Conservation (phyloP, 176 grass and related monocot species). For the Bonia amplexicaulis region DNA sequence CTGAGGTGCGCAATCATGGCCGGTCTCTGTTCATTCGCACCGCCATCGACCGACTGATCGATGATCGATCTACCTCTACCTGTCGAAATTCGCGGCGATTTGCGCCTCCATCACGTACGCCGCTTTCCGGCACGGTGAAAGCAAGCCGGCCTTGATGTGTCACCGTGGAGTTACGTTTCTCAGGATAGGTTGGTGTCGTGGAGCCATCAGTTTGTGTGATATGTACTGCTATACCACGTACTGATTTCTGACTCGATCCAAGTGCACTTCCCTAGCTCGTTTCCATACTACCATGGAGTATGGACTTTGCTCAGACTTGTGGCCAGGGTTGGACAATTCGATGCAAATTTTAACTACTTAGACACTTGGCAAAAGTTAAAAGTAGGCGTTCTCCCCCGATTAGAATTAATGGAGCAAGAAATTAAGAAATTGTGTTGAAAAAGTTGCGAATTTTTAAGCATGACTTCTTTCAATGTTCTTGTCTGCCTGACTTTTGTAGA, state of each 20-base stretch:
- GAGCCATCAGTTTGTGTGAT: constrained; percentile 14
- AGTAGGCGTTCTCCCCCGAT: background rate
- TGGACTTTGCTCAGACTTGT: background rate
- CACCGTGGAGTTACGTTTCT: background rate
- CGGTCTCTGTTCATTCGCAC: background rate
- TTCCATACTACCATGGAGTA: background rate
- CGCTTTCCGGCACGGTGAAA: background rate
- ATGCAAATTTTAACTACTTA: background rate
- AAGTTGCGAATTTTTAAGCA: background rate
- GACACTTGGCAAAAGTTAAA: background rate
- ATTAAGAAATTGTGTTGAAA: background rate
- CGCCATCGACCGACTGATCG: background rate
- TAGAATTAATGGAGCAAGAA: background rate
- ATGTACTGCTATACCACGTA: background rate
- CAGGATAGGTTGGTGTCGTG: constrained; percentile 17
- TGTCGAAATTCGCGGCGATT: background rate
- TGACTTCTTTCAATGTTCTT: background rate
- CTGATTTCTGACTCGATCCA: background rate
- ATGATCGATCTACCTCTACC: background rate
- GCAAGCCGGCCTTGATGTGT: background rate
- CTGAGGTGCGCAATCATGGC: background rate
- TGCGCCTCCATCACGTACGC: too few relatives aligned
- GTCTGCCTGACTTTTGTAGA: background rate
- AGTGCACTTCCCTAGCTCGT: background rate
- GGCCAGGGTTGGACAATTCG: background rate